Evolutionary conservation across 2,329 filamentous ascomycete species (phyloP).

Genomic region (Beauveria medogensis): DNA sequence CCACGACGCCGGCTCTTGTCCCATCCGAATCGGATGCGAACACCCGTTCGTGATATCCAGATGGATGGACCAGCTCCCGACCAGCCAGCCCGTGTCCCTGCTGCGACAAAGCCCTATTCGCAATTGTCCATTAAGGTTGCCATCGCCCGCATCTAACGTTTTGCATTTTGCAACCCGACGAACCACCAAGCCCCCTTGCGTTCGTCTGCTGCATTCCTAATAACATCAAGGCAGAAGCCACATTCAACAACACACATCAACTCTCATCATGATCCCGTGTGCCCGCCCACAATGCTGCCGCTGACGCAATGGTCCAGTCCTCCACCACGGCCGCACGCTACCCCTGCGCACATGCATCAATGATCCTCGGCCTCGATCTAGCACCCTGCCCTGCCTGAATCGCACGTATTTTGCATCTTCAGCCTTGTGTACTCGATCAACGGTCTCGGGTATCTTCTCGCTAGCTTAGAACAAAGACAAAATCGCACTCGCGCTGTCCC

Average conservation of each 20-base stretch:
- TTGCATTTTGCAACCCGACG: not conserved
- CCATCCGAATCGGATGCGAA: not conserved
- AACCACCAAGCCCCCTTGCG: not conserved
- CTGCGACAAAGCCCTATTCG: not conserved
- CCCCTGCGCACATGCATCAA: not conserved
- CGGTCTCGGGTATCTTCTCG: not conserved
- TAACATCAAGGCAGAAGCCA: not conserved
- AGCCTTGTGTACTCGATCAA: not conserved
- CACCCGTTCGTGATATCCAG: not conserved
- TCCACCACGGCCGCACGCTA: not conserved
- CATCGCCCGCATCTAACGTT: not conserved
- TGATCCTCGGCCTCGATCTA: not conserved
- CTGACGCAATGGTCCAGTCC: not conserved
- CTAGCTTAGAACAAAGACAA: not conserved
- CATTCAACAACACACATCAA: not conserved
- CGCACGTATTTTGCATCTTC: not conserved
- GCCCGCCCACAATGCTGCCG: too few species aligned
- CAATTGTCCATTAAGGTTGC: not conserved
- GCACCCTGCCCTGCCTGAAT: not conserved
- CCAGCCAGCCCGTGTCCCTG: not conserved
- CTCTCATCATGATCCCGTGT: not conserved
- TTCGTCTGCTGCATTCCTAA: not conserved
- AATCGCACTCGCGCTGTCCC: too few species aligned
- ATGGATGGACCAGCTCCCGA: not conserved
- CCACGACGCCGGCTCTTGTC: constrained; percentile 1